Evolutionary conservation across 306 rosid species (phyloP), one percentile per base, ranked within the genome.

Genomic region (Lablab purpureus): DNA sequence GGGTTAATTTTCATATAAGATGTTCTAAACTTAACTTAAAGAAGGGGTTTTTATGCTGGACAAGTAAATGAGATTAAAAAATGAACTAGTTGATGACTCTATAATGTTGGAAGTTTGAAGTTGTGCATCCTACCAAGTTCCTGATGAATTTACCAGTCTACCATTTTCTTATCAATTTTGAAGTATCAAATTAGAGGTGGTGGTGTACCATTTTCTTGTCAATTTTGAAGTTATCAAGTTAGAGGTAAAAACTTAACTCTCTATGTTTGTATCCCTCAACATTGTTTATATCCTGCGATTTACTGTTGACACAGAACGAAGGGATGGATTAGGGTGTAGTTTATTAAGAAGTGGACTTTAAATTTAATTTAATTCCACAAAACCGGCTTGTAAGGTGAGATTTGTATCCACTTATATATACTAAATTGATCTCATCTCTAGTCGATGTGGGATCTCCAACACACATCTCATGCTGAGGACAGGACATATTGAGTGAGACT

Each of bases 41-140:
- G 36, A 69, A 46, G 36, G 15, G 55, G 18, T 6, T 74, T 40
- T 41, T 15, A 17, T 21, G 28, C 2, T 56, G n/a, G 43, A 25
- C 13, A 14, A 37, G 66, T 54, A 54, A 54, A 54, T 54, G 17
- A 54, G 52, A 54, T 72, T 52, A 4, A 3, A 23, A 22, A 45
- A 22, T 0, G 71, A 22, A 49, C 18, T 11, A 52, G 25, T 23
- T 40, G 18, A 25, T 40, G 28, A 40, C 18, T 25, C 41, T n/a
- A 15, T 55, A 13, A 21, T 40, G 2, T 73, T 73, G 51, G 23
- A 73, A 19, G 25, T 34, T 73, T 54, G 49, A 19, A 34, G 37
- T 23, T 19, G 65, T 72, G 77, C 65, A 51, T 72, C 49, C 32
- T 36, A 32, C 49, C 0, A 72, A 22, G 36, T 23, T 73, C 67